Evolutionary conservation across 225 moss, liverwort and hornwort species (phyloP).

Genomic region (Sphagnum tenellum): DNA sequence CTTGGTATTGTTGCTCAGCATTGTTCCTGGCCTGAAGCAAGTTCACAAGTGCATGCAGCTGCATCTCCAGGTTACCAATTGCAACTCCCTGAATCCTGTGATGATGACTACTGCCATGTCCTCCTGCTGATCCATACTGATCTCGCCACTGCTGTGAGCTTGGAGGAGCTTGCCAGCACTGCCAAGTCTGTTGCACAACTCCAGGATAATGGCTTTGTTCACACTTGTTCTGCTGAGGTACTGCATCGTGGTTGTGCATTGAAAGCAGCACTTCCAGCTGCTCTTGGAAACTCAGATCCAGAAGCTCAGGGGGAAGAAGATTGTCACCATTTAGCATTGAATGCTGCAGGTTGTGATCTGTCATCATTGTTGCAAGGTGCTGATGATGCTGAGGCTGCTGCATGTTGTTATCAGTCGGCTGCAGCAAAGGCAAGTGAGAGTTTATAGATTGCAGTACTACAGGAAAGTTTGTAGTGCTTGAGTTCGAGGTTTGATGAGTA

Average conservation of each 20-base stretch:
- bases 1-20: slow-evolving; percentile 8
- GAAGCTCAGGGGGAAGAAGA: neutral
- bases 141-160: neutral
- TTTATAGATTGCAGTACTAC: slow-evolving; percentile 23
- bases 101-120: neutral
- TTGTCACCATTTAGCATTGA: neutral
- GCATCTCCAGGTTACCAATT: slow-evolving; percentile 16
- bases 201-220: neutral
- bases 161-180: neutral
- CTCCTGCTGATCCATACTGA: neutral
- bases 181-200: too few species aligned
- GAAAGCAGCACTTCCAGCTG: slow-evolving; percentile 11
- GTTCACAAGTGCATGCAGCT: slow-evolving; percentile 16
- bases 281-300: slow-evolving; percentile 2
- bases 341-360: neutral
- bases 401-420: slow-evolving; percentile 9
- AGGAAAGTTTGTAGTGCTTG: slow-evolving; percentile 2
- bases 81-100: slow-evolving; percentile 1
- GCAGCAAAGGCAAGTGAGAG: slow-evolving; percentile 23
- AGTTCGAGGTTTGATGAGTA: neutral
- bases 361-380: neutral
- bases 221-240: neutral
- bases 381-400: neutral
- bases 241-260: neutral
- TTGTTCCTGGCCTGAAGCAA: slow-evolving; percentile 9